Evolutionary conservation across 1,139 yeast genomes (phyloP), one percentile per base, ranked within the genome.

Genomic region (Candida freyschussii): DNA sequence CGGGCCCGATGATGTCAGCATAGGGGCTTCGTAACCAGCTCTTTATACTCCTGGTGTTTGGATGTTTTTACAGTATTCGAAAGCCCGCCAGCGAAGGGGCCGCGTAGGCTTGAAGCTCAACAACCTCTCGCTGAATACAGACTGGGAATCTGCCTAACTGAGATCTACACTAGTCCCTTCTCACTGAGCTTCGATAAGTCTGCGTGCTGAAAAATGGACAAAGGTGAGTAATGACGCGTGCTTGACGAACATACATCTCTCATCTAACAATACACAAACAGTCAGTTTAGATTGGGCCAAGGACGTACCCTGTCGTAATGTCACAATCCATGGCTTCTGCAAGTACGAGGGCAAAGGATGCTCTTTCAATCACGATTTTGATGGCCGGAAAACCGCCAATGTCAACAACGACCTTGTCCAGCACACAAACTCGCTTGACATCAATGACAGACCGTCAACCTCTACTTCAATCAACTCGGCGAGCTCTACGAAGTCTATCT

Each of bases 331-430:
- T 60, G 96, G 96, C 8, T 85, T 73, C 51, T 87, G 96, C 65
- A 85, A 85, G 57, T 86, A 74, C 60, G 91, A 84, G 47, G 83
- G 83, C 48, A 86, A 85, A 52, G 95, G 96, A 13, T 86, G 96
- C 56, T 83, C 82, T 3, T 86, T 85, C 55, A 77, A 75, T 35
- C 96, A 86, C 51, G 75, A 72, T 29, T 40, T 47, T 40, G 53
- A 51, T 26, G 45, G 42, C 26, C 46, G 45, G 20, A 44, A 36
- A 17, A 22, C 36, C 29, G 30, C 38, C 32, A 40, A 32, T 24
- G 35, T 24, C 24, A 16, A 29, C 26, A 26, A 37, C 26, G 43
- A 24, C 17, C 39, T 44, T 20, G 13, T 34, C 6, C 21, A 17
- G 7, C 31, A 29, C 13, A 17, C 31, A 13, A n/a, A 16, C 13